Evolutionary conservation across 768 basidiomycete genomes (phyloP).

Genomic region (Psilocybe tampanensis): DNA sequence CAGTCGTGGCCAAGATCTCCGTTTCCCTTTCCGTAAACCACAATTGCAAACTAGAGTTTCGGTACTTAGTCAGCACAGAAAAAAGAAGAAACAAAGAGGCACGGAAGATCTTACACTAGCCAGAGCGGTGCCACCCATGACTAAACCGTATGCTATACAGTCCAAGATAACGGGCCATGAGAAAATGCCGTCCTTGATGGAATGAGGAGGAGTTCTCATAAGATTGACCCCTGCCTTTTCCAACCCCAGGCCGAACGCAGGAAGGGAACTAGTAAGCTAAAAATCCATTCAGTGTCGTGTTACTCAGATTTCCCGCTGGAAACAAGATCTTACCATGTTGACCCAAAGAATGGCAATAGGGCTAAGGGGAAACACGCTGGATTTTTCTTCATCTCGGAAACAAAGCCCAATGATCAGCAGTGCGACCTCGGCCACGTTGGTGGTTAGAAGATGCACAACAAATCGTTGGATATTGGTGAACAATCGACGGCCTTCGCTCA

Average conservation of each 20-base stretch:
- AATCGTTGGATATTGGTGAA: conserved; percentile 62
- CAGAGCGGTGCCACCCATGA: conserved; percentile 37
- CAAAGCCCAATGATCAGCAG: conserved; percentile 58
- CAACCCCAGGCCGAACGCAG: conserved; percentile 57
- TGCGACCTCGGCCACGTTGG: conserved; percentile 57
- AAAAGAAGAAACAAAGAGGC: not conserved
- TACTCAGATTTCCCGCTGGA: no score
- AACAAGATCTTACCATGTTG: conserved; percentile 42
- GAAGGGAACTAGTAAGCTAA: conserved; percentile 47
- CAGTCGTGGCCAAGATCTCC: conserved; percentile 34
- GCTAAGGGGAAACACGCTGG: conserved; percentile 58
- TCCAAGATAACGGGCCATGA: conserved; percentile 40
- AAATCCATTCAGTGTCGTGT: not conserved
- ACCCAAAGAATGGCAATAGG: conserved; percentile 56
- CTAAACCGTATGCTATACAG: conserved; percentile 36
- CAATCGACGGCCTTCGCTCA: conserved; percentile 58
- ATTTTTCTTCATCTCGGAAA: conserved; percentile 49
- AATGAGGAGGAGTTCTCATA: conserved; percentile 49
- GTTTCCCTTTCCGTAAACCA: conserved; percentile 35
- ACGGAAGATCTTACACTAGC: conserved; percentile 29
- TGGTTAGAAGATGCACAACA: conserved; percentile 53
- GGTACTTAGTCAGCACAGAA: not conserved
- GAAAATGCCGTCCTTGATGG: conserved; percentile 37
- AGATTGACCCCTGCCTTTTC: conserved; percentile 52
- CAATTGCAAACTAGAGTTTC: conserved; percentile 33